Evolutionary conservation across 2,329 filamentous ascomycete genomes (phyloP).

Genomic region (Cordyceps javanica): DNA sequence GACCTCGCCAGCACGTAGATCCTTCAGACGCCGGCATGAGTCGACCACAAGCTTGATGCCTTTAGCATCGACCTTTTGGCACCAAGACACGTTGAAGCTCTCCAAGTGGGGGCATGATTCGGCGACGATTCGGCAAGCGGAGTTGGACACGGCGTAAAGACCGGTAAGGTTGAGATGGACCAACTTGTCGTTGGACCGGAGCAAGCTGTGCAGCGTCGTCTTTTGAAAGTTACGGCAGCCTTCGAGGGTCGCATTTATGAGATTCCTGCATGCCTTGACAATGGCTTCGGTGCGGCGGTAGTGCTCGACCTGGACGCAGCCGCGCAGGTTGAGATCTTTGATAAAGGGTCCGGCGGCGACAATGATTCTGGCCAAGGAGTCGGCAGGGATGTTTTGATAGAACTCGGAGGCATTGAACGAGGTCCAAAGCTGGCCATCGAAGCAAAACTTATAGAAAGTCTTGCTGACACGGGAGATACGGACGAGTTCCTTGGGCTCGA

Average conservation of each 20-base stretch:
- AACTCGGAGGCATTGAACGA: constrained; percentile 79
- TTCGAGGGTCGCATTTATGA: constrained; percentile 82
- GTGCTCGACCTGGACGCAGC: constrained; percentile 83
- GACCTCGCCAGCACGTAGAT: constrained; percentile 78
- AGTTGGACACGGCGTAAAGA: constrained; percentile 71
- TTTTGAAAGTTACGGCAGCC: constrained; percentile 80
- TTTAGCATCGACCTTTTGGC: constrained; percentile 72
- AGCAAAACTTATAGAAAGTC: constrained; percentile 75
- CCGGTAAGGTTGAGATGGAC: constrained; percentile 84
- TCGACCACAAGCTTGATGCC: constrained; percentile 69
- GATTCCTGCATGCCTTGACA: constrained; percentile 77
- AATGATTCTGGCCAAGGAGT: constrained; percentile 79
- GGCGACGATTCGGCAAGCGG: constrained; percentile 79
- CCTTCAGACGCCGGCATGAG: constrained; percentile 65
- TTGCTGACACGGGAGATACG: constrained; percentile 71
- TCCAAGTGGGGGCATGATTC: constrained; percentile 77
- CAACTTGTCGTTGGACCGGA: constrained; percentile 67
- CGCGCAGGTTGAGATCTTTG: constrained; percentile 81
- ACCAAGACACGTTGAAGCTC: constrained; percentile 87
- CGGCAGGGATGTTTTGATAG: constrained; percentile 79
- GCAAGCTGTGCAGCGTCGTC: constrained; percentile 69
- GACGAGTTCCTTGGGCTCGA: constrained; percentile 76
- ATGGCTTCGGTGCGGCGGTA: constrained; percentile 72
- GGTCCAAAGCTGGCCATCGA: constrained; percentile 91
- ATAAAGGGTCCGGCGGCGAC: constrained; percentile 82